Evolutionary conservation across 1,139 yeast genomes (phyloP).

Genomic region (Geotrichum australiense): DNA sequence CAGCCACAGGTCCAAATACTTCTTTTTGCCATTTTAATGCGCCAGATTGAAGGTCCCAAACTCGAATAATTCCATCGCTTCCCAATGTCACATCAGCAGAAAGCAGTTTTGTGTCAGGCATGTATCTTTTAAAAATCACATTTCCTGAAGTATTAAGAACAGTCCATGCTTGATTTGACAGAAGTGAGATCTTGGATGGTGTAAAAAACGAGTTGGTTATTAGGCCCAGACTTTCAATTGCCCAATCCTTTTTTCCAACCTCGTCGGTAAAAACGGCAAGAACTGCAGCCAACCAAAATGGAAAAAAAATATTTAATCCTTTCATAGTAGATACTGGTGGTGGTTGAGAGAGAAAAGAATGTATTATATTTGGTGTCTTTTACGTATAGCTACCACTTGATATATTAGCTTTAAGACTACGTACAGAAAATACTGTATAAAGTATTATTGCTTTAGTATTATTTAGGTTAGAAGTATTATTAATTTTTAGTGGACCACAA

Average conservation of each 20-base stretch:
- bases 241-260: slow-evolving; percentile 32
- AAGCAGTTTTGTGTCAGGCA: background rate
- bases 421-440: too few species aligned
- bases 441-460: too few species aligned
- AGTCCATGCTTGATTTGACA: slow-evolving; percentile 22
- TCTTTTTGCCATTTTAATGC: slow-evolving; percentile 19
- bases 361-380: too few species aligned
- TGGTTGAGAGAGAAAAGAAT: too few species aligned
- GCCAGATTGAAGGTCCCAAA: slow-evolving; percentile 17
- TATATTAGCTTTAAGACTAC: too few species aligned
- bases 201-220: slow-evolving; percentile 16
- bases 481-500: too few species aligned
- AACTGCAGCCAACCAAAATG: too few species aligned
- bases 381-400: too few species aligned
- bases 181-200: slow-evolving; percentile 14
- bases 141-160: slow-evolving; percentile 24
- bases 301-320: too few species aligned
- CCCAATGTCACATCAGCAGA: background rate
- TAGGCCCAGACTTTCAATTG: slow-evolving; percentile 23
- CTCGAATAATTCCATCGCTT: slow-evolving; percentile 1
- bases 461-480: too few species aligned
- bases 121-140: slow-evolving; percentile 24
- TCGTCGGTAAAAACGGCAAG: slow-evolving; percentile 30
- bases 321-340: too few species aligned
- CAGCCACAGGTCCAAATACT: slow-evolving; percentile 11